Base-by-base conservation (phyloP, 2,329 filamentous ascomycete genomes). In the Trichoderma brevicompactum region DNA sequence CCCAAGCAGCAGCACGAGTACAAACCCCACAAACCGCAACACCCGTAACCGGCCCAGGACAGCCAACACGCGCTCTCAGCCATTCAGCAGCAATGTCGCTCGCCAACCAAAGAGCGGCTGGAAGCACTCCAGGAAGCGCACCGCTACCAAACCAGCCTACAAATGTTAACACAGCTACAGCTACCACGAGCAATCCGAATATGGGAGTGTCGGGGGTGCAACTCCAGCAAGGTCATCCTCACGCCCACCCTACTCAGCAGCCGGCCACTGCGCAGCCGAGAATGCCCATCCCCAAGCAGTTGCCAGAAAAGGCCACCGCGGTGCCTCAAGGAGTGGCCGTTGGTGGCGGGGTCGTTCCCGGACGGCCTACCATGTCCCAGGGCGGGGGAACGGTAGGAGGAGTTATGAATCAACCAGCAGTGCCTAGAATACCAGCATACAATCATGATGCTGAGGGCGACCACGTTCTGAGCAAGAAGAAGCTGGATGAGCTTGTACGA, bases 391-490 rank as follows among this genome's bases (percentile, higher is more conserved):
- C 88, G 7, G 85, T 90, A 0, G 90, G 90, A 61, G 93, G 93
- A 61, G 89, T 95, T 56, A 91, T 97, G 85, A 89, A 89, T 59
- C 93, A 97, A 73, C 94, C 95, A 0, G 92, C 92, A 2, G 85
- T 98, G 67, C 82, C 89, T 64, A 94, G 93, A 74, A 87, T 92
- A 50, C 92, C 93, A 0, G 87, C 89, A 0, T 96, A 92, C 76
- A 91, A 92, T 65, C 88, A 97, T 66, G 94, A 98, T 75, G 92
- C 92, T 36, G 94, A 97, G 74, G 93, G 92, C 32, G 93, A 97
- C 72, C 89, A 94, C 49, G 91, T 99, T 1, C 82, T 99, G n/a
- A 96, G 91, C 80, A 97, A 97, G 86, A 96, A 96, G 81, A 98
- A 97, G 80, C 84, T 99, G 46, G 94, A 99, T 74, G 94, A 97